Base-by-base conservation (phyloP, 2,329 filamentous ascomycete species). In the Sclerotinia subarctica region DNA sequence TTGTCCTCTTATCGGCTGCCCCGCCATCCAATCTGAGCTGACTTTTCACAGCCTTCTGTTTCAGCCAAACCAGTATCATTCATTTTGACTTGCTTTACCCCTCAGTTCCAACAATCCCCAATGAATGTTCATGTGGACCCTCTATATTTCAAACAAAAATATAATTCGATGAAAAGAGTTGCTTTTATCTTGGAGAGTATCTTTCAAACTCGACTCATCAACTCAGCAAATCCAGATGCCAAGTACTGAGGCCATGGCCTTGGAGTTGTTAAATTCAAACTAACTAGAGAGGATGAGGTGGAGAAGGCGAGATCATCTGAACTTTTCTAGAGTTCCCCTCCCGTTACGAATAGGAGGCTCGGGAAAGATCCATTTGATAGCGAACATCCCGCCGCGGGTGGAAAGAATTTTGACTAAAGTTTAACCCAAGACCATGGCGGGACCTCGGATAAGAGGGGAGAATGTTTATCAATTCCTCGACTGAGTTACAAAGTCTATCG, bases 11-110 rank as follows among this genome's bases (percentile, higher is more conserved):
- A 60, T 66, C 54, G 44, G 63, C 52, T 58, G 64, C 54, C 42
- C 46, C 44, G 64, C 64, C 32, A 66, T 66, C 64, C 64, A 66
- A 60, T 60, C 64, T 66, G 64, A 66, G 29, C n/a, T 52, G 53
- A 17, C n/a, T 29, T 52, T 21, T 59, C 54, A 66, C 59, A 24
- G 29, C 32, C 32, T 57, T n/a, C 26, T 32, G 44, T 60, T 60
- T 60, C 64, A 60, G 54, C 32, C 64, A 60, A 66, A 60, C n/a
- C n/a, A 53, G 47, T 52, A 66, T 66, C 53, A 51, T 51, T 49
- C 58, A 32, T 47, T 44, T 47, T 32, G 57, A 60, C 24, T n/a
- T 29, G 19, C 44, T 38, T 49, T 51, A 26, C 29, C 59, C 59
- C 59, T 62, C 58, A 49, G 44, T 62, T 19, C 57, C 21, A 49